Base-by-base conservation (phyloP, 805 yeast genomes). In the Zygosaccharomyces siamensis region DNA sequence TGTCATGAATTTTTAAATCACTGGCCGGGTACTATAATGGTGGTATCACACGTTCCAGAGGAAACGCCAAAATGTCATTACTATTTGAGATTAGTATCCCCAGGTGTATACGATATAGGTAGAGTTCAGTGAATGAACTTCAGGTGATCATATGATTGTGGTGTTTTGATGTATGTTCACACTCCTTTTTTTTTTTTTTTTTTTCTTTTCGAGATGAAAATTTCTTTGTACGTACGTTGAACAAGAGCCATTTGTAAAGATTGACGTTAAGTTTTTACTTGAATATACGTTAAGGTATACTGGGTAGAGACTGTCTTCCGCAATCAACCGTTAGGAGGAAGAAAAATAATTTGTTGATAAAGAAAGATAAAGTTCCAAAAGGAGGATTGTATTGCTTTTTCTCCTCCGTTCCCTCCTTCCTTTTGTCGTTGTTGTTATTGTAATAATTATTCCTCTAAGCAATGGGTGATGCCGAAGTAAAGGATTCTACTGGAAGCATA, bases 31-130 rank as follows among this genome's bases (percentile, higher is more conserved):
- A 83, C 96, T 0, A 81, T 83, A 2, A 73, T 92, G 31, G 73
- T 85, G 0, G 85, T 93, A 21, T 96, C 96, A 0, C 99, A 92
- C 64, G 76, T 89, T 26, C 60, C 56, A 3, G 78, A 83, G 63
- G 99, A 92, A 63, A 77, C 92, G 7, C 92, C 96, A 0, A 60
- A 66, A 3, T 85, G 89, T 58, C 83, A 87, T 43, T 73, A 75
- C 38, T 71, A 53, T 46, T 45, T 72, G 20, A 57, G 57, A 48
- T 54, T 71, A 23, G 44, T 64, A 2, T 58, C 58, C 0, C 75
- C 74, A 7, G 75, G 75, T 2, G 55, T 66, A 39, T 69, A 67
- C 49, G 66, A 64, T 42, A 55, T 66, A 7, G 70, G 67, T 0
- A 39, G 51, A 11, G 47, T 51, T 11, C 41, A 23, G 35, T 32